These are phyloP conservation scores for Lentinula novae-zelandiae DNA, from an alignment of 1,284 basidiomycete genomes.

Conservation along the genomic window DNA sequence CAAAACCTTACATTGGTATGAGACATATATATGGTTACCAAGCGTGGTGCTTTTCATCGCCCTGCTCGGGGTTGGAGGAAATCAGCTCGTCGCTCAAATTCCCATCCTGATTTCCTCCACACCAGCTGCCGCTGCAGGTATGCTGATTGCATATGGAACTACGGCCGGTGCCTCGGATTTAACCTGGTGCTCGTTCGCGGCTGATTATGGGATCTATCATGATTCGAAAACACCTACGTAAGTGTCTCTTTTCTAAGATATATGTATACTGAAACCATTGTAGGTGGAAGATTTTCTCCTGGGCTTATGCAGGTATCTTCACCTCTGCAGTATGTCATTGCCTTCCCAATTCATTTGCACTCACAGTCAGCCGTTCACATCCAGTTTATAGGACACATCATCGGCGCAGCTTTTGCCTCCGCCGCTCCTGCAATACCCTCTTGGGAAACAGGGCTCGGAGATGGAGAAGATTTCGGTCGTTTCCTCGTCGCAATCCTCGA, in stretches of 20 bases:
- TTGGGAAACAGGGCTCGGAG: conserved; percentile 55
- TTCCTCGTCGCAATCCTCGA: conserved; percentile 54
- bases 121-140: conserved; percentile 26
- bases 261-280: not conserved
- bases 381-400: conserved; percentile 53
- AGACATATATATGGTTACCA: conserved; percentile 65
- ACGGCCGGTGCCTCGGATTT: conserved; percentile 40
- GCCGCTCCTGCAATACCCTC: conserved; percentile 51
- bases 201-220: conserved; percentile 63
- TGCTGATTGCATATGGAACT: conserved; percentile 39
- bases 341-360: not conserved
- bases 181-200: conserved; percentile 51
- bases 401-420: conserved; percentile 64
- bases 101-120: conserved; percentile 23
- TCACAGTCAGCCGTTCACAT: not conserved
- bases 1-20: conserved; percentile 60
- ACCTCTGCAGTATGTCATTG: conserved; percentile 43
- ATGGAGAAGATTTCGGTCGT: conserved; percentile 52
- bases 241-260: conserved; percentile 16
- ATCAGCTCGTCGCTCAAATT: conserved; percentile 31
- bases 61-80: conserved; percentile 57
- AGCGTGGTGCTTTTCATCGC: conserved; percentile 64
- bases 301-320: conserved; percentile 65
- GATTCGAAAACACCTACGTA: conserved; percentile 44
- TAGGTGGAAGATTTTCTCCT: conserved; percentile 53